phyloP scores from a whole-genome alignment of 116 monocot species.

The Trichopus zeylanicus region DNA sequence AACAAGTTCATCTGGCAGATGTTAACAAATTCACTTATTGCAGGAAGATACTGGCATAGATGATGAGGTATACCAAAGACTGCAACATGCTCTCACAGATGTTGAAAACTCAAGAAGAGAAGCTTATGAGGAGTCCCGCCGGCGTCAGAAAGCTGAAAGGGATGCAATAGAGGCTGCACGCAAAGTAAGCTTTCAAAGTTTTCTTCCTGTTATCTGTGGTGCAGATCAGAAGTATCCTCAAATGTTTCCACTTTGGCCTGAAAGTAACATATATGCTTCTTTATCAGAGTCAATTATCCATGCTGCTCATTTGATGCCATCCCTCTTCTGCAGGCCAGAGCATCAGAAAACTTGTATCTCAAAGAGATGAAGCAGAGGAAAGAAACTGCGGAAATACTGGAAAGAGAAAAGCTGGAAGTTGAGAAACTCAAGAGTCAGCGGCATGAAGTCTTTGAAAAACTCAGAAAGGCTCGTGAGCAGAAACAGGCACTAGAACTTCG shows the following conservation, averaged over 20 bases:
- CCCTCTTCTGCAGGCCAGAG: slow-evolving; percentile 32
- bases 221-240: too few relatives aligned
- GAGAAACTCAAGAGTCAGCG: slow-evolving; percentile 22
- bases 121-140: slow-evolving; percentile 45
- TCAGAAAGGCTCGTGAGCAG: slow-evolving; percentile 23
- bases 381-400: slow-evolving; percentile 25
- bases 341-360: slow-evolving; percentile 15
- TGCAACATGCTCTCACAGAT: slow-evolving; percentile 29
- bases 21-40: too few relatives aligned
- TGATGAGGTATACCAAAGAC: slow-evolving; percentile 14
- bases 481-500: slow-evolving; percentile 25
- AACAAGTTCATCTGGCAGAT: too few relatives aligned
- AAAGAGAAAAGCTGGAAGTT: slow-evolving; percentile 17
- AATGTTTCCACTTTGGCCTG: too few relatives aligned
- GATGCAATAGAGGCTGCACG: slow-evolving; percentile 21
- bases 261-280: too few relatives aligned
- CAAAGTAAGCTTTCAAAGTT: slow-evolving; percentile 22
- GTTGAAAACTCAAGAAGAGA: slow-evolving; percentile 36
- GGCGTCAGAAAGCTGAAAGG: slow-evolving; percentile 40
- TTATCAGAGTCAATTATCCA: too few relatives aligned
- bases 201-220: not conserved
- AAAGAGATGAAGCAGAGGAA: slow-evolving; percentile 40
- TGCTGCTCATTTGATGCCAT: not conserved
- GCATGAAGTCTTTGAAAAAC: slow-evolving; percentile 26
- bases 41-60: slow-evolving; percentile 18